phyloP scores from a whole-genome alignment of 2,329 filamentous ascomycete genomes.

The Epichloe bromicola region DNA sequence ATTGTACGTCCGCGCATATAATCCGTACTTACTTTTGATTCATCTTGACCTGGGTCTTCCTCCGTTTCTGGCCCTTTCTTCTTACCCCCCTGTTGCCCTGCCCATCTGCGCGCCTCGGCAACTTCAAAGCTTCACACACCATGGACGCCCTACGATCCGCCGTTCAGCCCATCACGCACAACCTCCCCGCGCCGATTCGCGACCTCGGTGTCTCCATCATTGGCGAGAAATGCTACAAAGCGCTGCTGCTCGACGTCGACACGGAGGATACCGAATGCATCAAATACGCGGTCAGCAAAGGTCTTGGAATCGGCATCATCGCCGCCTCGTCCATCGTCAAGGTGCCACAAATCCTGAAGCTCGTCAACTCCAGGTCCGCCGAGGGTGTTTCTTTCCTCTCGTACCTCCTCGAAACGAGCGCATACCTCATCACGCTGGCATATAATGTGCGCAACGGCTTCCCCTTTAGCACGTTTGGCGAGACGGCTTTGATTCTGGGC shows the following conservation, averaged over 20 bases:
- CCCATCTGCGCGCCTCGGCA: not conserved
- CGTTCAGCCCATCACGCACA: constrained; percentile 57
- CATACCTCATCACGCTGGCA: constrained; percentile 77
- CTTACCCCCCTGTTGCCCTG: too few relatives aligned
- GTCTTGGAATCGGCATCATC: constrained; percentile 85
- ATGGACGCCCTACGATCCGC: constrained; percentile 51
- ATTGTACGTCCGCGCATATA: too few relatives aligned
- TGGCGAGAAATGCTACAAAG: constrained; percentile 72
- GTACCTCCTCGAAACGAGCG: constrained; percentile 81
- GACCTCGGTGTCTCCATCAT: constrained; percentile 68
- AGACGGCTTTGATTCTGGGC: constrained; percentile 80
- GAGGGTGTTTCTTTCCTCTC: constrained; percentile 78
- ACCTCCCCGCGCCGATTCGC: constrained; percentile 60
- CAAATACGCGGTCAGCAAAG: constrained; percentile 85
- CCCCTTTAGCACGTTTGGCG: constrained; percentile 88
- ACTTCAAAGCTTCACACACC: not conserved
- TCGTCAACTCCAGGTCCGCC: constrained; percentile 66
- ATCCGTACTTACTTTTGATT: too few relatives aligned
- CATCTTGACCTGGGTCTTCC: too few relatives aligned
- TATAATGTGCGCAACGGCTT: constrained; percentile 89
- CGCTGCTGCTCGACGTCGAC: constrained; percentile 75
- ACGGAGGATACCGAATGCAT: constrained; percentile 64
- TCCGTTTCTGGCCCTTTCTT: not conserved
- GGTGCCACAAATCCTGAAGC: constrained; percentile 91
- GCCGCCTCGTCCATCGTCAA: constrained; percentile 85